Conservation (phyloP, 2,329 filamentous ascomycete species). For the Pseudocercospora fuligena region DNA sequence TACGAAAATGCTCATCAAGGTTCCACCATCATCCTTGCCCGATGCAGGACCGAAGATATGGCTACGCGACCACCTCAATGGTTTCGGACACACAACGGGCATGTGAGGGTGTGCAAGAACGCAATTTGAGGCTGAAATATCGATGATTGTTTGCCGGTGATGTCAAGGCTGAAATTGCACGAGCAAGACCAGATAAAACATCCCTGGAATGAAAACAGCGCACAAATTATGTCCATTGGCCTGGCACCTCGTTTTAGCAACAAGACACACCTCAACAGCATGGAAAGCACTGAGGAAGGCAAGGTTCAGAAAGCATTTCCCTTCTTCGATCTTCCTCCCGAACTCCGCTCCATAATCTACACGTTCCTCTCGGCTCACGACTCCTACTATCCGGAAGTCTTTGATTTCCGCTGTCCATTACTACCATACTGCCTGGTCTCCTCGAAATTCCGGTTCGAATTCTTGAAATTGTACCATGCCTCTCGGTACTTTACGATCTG, state of each 20-base stretch:
- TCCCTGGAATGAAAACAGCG: not conserved
- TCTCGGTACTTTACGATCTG: not conserved
- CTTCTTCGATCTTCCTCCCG: not conserved
- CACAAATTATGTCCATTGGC: not conserved
- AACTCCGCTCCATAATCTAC: not conserved
- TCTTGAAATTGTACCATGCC: not conserved
- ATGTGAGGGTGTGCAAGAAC: not conserved
- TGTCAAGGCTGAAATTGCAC: not conserved
- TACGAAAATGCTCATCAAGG: constrained; percentile 1
- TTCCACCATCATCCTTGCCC: not conserved
- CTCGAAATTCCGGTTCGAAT: not conserved
- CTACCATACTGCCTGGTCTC: not conserved
- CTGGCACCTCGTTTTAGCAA: not conserved
- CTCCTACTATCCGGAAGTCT: not conserved
- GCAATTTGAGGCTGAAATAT: not conserved
- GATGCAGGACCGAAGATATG: not conserved
- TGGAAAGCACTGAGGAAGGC: not conserved
- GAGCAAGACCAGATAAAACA: too few species aligned
- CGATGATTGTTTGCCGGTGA: not conserved
- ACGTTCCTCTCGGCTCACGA: not conserved
- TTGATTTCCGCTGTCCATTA: not conserved
- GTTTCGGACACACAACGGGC: not conserved
- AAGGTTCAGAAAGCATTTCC: not conserved
- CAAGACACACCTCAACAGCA: not conserved
- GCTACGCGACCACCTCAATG: not conserved